Evolutionary conservation across 345 rosid species (phyloP), one percentile per base, ranked within the genome.

Genomic region (Citrus trifoliata): DNA sequence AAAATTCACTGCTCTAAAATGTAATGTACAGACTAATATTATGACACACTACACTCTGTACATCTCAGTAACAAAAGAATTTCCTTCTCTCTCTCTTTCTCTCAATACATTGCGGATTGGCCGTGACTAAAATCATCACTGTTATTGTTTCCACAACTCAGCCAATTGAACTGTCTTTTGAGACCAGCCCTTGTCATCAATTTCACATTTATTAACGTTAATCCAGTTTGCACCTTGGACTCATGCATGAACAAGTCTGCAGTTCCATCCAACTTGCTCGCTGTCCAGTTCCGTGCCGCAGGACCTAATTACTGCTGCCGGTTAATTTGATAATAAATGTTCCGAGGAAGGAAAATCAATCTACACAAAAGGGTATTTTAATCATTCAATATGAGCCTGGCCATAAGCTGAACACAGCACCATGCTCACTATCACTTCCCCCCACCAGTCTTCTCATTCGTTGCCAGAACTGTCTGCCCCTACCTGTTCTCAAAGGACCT

Each of bases 361-460:
- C 59, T 80, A 64, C 76, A 61, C 78, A 51, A 69, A 75, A 81
- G 14, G n/a, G 73, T 30, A 63, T 24, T 14, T 60, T 58, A 40
- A 42, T 4, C 56, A 22, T 59, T 93, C 83, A 95, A 71, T 85
- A 85, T 16, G 97, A 93, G 51, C 92, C 92, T 6, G 90, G 85
- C 88, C 92, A 83, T 84, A 81, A 38, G 81, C 83, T 85, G 63
- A 68, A 80, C 78, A 86, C 79, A 63, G 66, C 27, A 12, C 91
- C 84, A 12, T 90, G 95, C 65, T 96, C 97, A 22, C 97, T 92
- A 70, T 82, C 88, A 80, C 93, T 91, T 76, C 92, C 97, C 1
- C 87, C 87, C 0, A 87, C 88, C 75, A 88, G 76, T 79, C 90
- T 84, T 81, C 91, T 87, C 81, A 88, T 75, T 74, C 83, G 90